These are phyloP conservation scores for Pseudogymnoascus sp. DNA, from an alignment of 2,329 filamentous ascomycete species.

Conservation along the genomic window DNA sequence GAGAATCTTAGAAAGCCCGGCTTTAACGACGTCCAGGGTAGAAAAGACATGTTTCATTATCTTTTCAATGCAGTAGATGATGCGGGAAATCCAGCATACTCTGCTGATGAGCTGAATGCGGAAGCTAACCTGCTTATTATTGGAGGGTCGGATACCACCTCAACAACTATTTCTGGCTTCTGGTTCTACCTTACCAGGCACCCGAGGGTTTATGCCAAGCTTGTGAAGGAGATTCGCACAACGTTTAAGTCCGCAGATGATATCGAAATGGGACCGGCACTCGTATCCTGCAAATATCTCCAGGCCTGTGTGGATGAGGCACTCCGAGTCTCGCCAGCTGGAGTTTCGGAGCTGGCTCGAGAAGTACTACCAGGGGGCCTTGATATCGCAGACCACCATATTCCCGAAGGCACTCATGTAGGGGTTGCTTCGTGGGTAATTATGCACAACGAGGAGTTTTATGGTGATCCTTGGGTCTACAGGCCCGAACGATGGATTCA, in stretches of 20 bases:
- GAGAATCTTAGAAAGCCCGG: not conserved
- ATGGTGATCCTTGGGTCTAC: conserved; percentile 8
- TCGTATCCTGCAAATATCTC: conserved; percentile 25
- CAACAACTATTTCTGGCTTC: conserved; percentile 19
- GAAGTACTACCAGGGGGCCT: not conserved
- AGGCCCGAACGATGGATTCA: conserved; percentile 18
- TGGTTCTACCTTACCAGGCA: conserved; percentile 32
- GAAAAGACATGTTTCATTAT: conserved; percentile 8
- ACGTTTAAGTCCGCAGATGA: conserved; percentile 27
- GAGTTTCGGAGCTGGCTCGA: not conserved
- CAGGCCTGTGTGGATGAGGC: conserved; percentile 40
- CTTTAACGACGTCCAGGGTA: not conserved
- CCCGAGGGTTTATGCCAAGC: conserved; percentile 21
- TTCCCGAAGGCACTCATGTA: not conserved
- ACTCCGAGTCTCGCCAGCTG: conserved; percentile 35
- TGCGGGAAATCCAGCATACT: not conserved
- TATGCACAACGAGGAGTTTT: not conserved
- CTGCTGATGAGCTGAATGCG: conserved; percentile 15
- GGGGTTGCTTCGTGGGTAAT: not conserved
- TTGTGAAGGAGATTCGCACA: conserved; percentile 30
- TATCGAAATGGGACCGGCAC: conserved; percentile 20
- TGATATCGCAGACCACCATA: not conserved
- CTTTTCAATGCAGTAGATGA: not conserved
- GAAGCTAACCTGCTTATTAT: conserved; percentile 14
- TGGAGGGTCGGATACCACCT: conserved; percentile 9